These are phyloP conservation scores for Fonsecaea nubica DNA, from an alignment of 2,329 filamentous ascomycete species.

Conservation along the genomic window DNA sequence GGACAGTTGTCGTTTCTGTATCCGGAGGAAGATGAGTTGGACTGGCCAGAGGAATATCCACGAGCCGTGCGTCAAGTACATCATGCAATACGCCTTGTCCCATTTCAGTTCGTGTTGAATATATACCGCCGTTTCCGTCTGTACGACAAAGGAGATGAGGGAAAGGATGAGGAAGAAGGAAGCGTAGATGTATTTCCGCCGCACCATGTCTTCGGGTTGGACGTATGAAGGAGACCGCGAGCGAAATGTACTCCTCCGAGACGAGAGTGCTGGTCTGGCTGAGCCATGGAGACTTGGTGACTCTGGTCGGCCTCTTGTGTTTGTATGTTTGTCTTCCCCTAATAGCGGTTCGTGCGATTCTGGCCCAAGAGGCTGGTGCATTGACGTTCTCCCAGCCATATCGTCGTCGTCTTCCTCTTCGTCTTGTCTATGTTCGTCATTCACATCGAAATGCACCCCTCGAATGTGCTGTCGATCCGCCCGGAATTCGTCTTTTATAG, in stretches of 20 bases:
- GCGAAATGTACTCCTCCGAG: conserved; percentile 72
- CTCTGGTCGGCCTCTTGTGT: conserved; percentile 47
- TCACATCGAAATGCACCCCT: conserved; percentile 24
- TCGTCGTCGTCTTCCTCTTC: conserved; percentile 51
- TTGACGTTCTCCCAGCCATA: conserved; percentile 54
- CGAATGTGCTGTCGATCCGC: conserved; percentile 23
- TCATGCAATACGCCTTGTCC: conserved; percentile 99
- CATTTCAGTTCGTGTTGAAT: conserved; percentile 91
- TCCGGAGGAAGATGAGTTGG: conserved; percentile 78
- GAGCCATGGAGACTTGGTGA: conserved; percentile 41
- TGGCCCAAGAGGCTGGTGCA: conserved; percentile 56
- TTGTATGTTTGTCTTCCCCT: conserved; percentile 48
- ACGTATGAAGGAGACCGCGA: conserved; percentile 75
- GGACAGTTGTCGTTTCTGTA: conserved; percentile 77
- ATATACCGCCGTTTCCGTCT: conserved; percentile 94
- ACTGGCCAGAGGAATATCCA: conserved; percentile 89
- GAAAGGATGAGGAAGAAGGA: conserved; percentile 82
- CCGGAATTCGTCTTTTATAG: conserved; percentile 40
- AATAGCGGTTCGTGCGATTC: conserved; percentile 63
- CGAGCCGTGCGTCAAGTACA: conserved; percentile 92
- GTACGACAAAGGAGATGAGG: conserved; percentile 85
- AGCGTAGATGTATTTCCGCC: conserved; percentile 85
- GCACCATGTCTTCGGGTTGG: conserved; percentile 69
- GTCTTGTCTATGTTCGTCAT: conserved; percentile 45
- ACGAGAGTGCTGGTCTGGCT: conserved; percentile 51